These are phyloP conservation scores for Tremella fuciformis DNA, from an alignment of 768 basidiomycete genomes.

Conservation along the genomic window DNA sequence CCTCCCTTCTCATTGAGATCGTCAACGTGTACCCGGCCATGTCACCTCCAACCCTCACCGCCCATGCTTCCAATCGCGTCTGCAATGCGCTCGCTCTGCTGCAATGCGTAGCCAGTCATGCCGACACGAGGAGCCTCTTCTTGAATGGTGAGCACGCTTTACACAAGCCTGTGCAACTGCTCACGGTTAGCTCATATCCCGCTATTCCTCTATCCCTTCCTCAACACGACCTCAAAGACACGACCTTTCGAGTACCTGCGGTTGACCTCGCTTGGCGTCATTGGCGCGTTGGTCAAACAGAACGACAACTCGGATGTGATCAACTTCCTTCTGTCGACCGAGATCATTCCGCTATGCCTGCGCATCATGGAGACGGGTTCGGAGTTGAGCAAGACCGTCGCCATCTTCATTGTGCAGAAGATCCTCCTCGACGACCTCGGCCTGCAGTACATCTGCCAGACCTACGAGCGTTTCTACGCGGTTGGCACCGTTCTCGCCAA, in stretches of 20 bases:
- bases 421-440: slow-evolving; percentile 92
- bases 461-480: slow-evolving; percentile 99
- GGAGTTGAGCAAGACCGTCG: slow-evolving; percentile 96
- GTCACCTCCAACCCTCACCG: slow-evolving; percentile 91
- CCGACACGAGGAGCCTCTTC: slow-evolving; percentile 92
- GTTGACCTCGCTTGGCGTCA: slow-evolving; percentile 98
- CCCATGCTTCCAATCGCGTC: slow-evolving; percentile 95
- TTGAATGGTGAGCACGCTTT: slow-evolving; percentile 66
- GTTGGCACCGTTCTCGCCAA: slow-evolving; percentile 97
- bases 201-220: slow-evolving; percentile 89
- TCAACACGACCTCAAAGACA: slow-evolving; percentile 98
- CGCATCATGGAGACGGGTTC: slow-evolving; percentile 99
- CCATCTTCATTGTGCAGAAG: slow-evolving; percentile 99
- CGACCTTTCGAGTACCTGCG: slow-evolving; percentile 99
- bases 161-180: neutral
- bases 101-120: slow-evolving; percentile 96
- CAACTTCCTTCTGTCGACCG: slow-evolving; percentile 96
- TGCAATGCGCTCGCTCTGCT: slow-evolving; percentile 97
- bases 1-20: slow-evolving; percentile 92
- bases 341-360: slow-evolving; percentile 98
- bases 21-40: slow-evolving; percentile 96
- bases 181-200: slow-evolving; percentile 78
- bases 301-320: slow-evolving; percentile 99
- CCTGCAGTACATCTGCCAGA: slow-evolving; percentile 97
- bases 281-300: slow-evolving; percentile 99